These are phyloP conservation scores for Candida pseudoviswanathii DNA, from an alignment of 1,139 yeast genomes.

Conservation along the genomic window DNA sequence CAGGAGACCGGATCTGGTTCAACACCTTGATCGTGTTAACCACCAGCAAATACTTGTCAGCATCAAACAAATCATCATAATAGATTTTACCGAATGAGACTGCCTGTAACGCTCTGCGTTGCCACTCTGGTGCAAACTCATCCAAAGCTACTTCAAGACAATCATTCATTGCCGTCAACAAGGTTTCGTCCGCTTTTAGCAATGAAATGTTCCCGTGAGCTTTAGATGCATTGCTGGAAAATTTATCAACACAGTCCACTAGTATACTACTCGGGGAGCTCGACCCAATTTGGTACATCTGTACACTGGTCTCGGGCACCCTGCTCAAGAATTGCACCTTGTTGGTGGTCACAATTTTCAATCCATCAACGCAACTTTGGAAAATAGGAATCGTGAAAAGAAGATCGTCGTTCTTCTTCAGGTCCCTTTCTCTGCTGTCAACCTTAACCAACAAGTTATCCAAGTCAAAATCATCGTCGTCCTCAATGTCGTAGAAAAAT, in stretches of 20 bases:
- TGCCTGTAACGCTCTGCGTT: slow-evolving; percentile 75
- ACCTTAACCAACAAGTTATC: slow-evolving; percentile 21
- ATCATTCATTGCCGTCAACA: slow-evolving; percentile 65
- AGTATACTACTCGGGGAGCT: slow-evolving; percentile 81
- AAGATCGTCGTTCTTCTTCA: slow-evolving; percentile 21
- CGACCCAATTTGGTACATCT: slow-evolving; percentile 80
- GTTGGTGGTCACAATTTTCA: slow-evolving; percentile 61
- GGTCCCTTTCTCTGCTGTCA: slow-evolving; percentile 7
- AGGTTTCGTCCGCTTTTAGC: slow-evolving; percentile 53
- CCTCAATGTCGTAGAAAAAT: slow-evolving; percentile 46
- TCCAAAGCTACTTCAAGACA: slow-evolving; percentile 77
- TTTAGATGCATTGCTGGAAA: slow-evolving; percentile 71
- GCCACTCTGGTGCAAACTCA: slow-evolving; percentile 79
- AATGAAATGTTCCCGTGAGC: slow-evolving; percentile 75
- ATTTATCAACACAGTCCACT: slow-evolving; percentile 77
- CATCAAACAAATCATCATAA: slow-evolving; percentile 44
- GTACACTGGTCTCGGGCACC: slow-evolving; percentile 60
- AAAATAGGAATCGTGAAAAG: slow-evolving; percentile 39
- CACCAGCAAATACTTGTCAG: slow-evolving; percentile 62
- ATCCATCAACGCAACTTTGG: slow-evolving; percentile 67
- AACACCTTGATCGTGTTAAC: slow-evolving; percentile 65
- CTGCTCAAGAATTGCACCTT: slow-evolving; percentile 65
- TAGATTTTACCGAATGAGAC: slow-evolving; percentile 87
- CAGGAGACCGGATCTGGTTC: slow-evolving; percentile 64
- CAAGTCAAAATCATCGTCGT: slow-evolving; percentile 33